phyloP scores from a whole-genome alignment of 2,329 filamentous ascomycete genomes.

The Monilinia fructigena region DNA sequence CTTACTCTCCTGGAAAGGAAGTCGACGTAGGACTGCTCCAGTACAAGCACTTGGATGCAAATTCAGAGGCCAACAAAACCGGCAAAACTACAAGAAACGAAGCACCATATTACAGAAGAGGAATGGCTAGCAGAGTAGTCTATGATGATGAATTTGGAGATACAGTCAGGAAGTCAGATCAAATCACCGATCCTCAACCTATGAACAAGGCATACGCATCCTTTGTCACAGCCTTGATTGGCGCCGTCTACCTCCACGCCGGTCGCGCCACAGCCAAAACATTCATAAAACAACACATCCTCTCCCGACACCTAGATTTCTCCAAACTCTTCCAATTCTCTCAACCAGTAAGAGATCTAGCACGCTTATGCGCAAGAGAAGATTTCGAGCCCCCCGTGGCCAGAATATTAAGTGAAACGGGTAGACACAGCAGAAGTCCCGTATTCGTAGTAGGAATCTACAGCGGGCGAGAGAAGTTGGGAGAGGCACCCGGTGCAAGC shows the following conservation, averaged over 20 bases:
- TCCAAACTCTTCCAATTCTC: slow-evolving; percentile 79
- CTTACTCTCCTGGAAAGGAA: slow-evolving; percentile 83
- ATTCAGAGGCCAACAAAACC: slow-evolving; percentile 43
- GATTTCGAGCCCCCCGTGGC: slow-evolving; percentile 86
- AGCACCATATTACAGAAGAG: slow-evolving; percentile 58
- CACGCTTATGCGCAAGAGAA: slow-evolving; percentile 80
- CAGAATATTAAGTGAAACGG: slow-evolving; percentile 85
- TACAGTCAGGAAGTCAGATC: slow-evolving; percentile 40
- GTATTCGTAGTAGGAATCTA: slow-evolving; percentile 95
- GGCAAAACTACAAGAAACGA: slow-evolving; percentile 56
- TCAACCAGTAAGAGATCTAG: slow-evolving; percentile 79
- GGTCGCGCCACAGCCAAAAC: slow-evolving; percentile 75
- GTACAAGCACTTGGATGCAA: slow-evolving; percentile 56
- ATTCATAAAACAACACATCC: slow-evolving; percentile 82
- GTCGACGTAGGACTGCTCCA: slow-evolving; percentile 91
- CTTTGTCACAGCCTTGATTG: slow-evolving; percentile 81
- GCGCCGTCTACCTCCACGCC: slow-evolving; percentile 80
- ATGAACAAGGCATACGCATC: slow-evolving; percentile 59
- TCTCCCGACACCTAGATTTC: slow-evolving; percentile 75
- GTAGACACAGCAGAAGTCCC: slow-evolving; percentile 76
- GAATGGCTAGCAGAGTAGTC: slow-evolving; percentile 73
- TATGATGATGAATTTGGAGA: slow-evolving; percentile 86
- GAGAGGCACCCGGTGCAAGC: slow-evolving; percentile 80
- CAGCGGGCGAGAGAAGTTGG: slow-evolving; percentile 85
- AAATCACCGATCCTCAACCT: slow-evolving; percentile 33